Base-by-base conservation (phyloP, 768 basidiomycete species). In the Tricholoma furcatifolium region DNA sequence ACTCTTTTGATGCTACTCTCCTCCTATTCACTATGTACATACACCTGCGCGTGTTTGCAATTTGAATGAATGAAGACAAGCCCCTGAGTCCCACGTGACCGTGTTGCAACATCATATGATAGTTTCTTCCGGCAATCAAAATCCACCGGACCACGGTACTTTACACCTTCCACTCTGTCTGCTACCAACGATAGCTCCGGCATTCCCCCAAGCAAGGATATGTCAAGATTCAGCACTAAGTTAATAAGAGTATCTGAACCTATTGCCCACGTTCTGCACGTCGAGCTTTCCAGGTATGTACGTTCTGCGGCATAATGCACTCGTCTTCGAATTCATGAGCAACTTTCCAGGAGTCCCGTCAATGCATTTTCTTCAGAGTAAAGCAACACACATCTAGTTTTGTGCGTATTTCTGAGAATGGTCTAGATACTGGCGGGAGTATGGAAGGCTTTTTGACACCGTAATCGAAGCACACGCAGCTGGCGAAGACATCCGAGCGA, bases 351-450 rank as follows among this genome's bases (percentile, higher is more conserved):
- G 23, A 65, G 65, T 4, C 87, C 87, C 0, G 81, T 88, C 17
- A 91, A 91, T 63, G 85, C 87, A 0, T 85, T 88, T 64, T 72
- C 71, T 23, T 68, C 66, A 35, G 76, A 79, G 77, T 83, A 55
- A 53, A 27, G 17, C 39, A 38, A 5, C 5, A 8, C 6, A 24
- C 7, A 32, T 14, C 27, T 8, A 6, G 4, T 6, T 31, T 14
- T 15, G 9, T 41, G 9, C 11, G 27, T 31, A 4, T 23, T 47
- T 24, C 17, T 51, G 9, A 4, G n/a, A 39, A 36, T 20, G 34
- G 27, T 23, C 17, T 50, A 91, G 89, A 36, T 84, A 87, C 63
- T 95, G 91, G 91, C 67, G 67, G 20, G 87, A 87, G 43, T 83
- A 91, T 31, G 81, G 81, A 3, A 62, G 69, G 2, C 74, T 83